Evolutionary conservation across 2,329 filamentous ascomycete species (phyloP).

Genomic region (Fusarium mundagurra): DNA sequence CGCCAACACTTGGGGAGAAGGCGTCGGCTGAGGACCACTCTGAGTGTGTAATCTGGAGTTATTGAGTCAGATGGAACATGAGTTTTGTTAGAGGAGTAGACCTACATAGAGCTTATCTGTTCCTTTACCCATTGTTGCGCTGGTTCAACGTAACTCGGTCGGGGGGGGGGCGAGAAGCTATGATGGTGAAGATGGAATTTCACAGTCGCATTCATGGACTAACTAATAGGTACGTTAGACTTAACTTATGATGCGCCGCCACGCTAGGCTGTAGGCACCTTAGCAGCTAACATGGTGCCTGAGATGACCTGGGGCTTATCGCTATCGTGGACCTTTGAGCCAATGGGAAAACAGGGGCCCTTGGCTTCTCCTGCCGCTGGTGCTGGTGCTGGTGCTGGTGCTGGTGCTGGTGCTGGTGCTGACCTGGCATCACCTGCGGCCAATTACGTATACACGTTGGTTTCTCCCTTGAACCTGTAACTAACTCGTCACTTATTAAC

Average conservation of each 20-base stretch:
- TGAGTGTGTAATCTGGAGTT: conserved; percentile 82
- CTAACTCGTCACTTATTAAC: conserved; percentile 1
- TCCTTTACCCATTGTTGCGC: conserved; percentile 53
- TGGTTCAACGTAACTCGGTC: not conserved
- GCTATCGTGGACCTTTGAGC: conserved; percentile 7
- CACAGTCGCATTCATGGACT: not conserved
- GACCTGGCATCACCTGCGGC: conserved; percentile 42
- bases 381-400: too few relatives aligned
- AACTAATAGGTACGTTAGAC: not conserved
- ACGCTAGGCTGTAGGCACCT: conserved; percentile 6
- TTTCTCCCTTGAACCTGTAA: conserved; percentile 30
- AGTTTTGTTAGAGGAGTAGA: not conserved
- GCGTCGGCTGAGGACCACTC: conserved; percentile 95
- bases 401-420: too few relatives aligned
- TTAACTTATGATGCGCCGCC: conserved; percentile 23
- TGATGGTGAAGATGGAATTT: conserved; percentile 29
- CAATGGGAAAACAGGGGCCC: conserved; percentile 15
- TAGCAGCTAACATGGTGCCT: conserved; percentile 17
- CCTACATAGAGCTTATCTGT: conserved; percentile 58
- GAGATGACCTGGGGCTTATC: conserved; percentile 35
- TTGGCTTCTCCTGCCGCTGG: conserved; percentile 16
- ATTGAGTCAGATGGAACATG: not conserved
- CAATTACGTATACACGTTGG: conserved; percentile 43
- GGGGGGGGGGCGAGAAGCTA: too few relatives aligned
- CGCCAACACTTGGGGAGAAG: conserved; percentile 82